These are phyloP conservation scores for Xylaria scruposa DNA, from an alignment of 495 filamentous ascomycete genomes.

Conservation along the genomic window DNA sequence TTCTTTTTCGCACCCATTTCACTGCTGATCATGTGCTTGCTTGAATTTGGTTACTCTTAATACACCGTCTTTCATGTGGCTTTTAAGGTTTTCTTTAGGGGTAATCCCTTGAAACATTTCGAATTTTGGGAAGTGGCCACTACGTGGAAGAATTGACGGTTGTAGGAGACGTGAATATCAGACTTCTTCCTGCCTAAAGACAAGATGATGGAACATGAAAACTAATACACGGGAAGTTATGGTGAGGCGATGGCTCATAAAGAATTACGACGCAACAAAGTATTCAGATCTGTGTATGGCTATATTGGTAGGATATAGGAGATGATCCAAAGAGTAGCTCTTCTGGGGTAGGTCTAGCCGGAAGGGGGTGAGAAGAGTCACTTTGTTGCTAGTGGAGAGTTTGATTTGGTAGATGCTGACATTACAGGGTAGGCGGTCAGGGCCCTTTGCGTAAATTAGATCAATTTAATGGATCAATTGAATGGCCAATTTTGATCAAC, in stretches of 20 bases:
- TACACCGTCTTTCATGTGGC: background rate
- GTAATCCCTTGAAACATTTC: background rate
- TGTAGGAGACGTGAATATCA: too few relatives aligned
- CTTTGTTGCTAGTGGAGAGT: background rate
- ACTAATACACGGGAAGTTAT: background rate
- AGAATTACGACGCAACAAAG: background rate
- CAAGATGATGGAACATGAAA: background rate
- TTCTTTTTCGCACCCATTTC: background rate
- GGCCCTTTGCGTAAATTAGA: background rate
- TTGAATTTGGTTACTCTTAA: background rate
- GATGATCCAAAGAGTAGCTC: background rate
- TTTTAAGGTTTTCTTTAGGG: background rate
- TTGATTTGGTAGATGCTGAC: background rate
- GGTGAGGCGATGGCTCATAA: background rate
- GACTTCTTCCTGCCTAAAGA: background rate
- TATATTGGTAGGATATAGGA: background rate
- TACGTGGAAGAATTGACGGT: too few relatives aligned
- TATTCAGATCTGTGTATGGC: background rate
- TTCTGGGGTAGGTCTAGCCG: constrained; percentile 2
- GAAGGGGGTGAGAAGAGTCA: background rate
- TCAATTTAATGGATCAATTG: background rate
- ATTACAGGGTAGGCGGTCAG: background rate
- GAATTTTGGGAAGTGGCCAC: background rate
- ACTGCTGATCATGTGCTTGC: background rate
- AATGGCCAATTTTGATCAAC: background rate